phyloP scores from a whole-genome alignment of 2,329 filamentous ascomycete genomes.

The Aspergillus tanneri region DNA sequence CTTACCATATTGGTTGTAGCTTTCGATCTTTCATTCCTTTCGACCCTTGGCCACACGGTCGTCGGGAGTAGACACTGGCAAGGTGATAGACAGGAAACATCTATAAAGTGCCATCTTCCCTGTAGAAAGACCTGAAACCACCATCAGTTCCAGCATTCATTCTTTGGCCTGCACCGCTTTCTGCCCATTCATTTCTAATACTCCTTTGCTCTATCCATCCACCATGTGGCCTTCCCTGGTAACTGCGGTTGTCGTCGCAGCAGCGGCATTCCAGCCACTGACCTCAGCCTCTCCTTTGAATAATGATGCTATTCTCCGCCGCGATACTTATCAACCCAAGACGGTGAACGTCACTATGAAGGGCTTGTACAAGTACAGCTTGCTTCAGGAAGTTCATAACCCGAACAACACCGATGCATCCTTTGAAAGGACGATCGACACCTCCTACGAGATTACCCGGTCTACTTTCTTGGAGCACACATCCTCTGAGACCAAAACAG shows the following conservation, averaged over 20 bases:
- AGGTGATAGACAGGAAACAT: too few species aligned
- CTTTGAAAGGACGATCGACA: not conserved
- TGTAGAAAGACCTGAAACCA: not conserved
- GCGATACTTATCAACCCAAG: not conserved
- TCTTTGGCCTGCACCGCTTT: not conserved
- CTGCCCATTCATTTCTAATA: not conserved
- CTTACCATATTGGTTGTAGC: too few species aligned
- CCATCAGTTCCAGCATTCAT: not conserved
- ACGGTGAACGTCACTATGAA: not conserved
- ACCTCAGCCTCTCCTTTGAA: not conserved
- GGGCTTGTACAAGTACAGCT: not conserved
- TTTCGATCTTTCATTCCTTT: too few species aligned
- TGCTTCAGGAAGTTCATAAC: not conserved
- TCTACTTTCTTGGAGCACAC: not conserved
- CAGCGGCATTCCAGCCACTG: not conserved
- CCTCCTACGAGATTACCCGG: not conserved
- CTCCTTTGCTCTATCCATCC: not conserved
- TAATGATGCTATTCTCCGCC: not conserved
- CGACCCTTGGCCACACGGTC: too few species aligned
- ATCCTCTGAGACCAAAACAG: not conserved
- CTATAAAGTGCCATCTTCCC: too few species aligned
- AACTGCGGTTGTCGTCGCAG: not conserved
- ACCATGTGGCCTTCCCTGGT: not conserved
- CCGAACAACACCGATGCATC: not conserved
- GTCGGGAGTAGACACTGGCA: too few species aligned